Base-by-base conservation (phyloP, 148 eudicot species). In the Vaccinium myrtillus region DNA sequence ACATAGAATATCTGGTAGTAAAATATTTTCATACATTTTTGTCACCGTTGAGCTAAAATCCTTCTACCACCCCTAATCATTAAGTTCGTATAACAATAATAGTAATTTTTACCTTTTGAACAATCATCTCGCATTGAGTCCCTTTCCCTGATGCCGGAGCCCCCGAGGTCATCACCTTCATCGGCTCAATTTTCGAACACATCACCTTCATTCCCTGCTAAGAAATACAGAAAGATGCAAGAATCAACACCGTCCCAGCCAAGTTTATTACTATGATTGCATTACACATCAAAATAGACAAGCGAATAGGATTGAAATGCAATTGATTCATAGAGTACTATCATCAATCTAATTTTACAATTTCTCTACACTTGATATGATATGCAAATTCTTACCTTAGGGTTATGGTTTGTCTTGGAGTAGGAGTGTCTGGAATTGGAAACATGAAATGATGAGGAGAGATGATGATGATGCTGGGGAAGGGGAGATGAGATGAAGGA, bases 91-190 rank as follows among this genome's bases (percentile, higher is more conserved):
- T 43, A 43, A 43, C 46, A 5, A 43, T 43, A 43, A 43, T 5
- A 43, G 2, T 43, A 43, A 43, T 43, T 43, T 61, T 58, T 67
- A 97, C 99, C 93, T 94, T 93, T 49, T 94, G 88, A 82, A 87
- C 95, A 84, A 97, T 94, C 93, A 94, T 69, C 91, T 97, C 91
- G 78, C 98, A 97, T 83, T 97, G 99, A 87, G 99, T 95, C 86
- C 98, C 99, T 91, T 97, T 97, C 18, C 99, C 99, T 27, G 99
- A 97, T 74, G 99, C 99, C 3, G 99, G 98, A 8, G 99, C 96
- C n/a, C 99, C 99, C 4, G 98, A 97, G 79, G 95, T 93, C 95
- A 97, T 93, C 79, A 97, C 98, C 91, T 95, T 95, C 75, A 94
- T 83, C 11, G 99, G 99, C 90, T 92, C 98, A 79, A 48, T 88